A percentile compares a stretch with the other conserved stretches of the same genome.
phyloP scores from a whole-genome alignment of 1,284 basidiomycete genomes.

The Cystobasidiaceae sp. region DNA sequence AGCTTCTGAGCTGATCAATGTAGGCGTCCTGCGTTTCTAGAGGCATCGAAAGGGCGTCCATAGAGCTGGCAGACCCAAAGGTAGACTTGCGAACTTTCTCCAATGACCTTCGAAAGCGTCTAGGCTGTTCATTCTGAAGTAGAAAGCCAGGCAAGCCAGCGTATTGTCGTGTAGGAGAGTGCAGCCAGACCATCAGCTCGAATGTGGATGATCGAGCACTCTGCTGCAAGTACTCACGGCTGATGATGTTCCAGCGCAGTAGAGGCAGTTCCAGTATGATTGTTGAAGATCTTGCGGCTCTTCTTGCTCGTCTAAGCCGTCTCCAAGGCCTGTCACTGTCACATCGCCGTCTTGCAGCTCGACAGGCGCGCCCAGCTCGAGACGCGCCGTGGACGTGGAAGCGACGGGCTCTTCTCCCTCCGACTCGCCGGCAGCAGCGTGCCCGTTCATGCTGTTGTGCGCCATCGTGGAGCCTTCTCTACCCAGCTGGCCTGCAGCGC shows the following conservation, averaged over 20 bases:
- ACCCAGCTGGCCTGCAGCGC: too few relatives aligned
- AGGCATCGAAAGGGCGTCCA: too few relatives aligned
- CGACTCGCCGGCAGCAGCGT: not conserved
- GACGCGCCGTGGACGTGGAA: not conserved
- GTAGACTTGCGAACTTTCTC: too few relatives aligned
- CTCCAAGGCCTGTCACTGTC: not conserved
- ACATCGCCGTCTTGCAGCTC: too few relatives aligned
- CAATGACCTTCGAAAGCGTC: too few relatives aligned
- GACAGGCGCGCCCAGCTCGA: too few relatives aligned
- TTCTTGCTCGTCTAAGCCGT: not conserved
- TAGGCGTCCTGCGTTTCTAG: too few relatives aligned
- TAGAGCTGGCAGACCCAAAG: too few relatives aligned
- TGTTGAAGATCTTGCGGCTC: not conserved
- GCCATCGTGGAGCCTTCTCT: not conserved
- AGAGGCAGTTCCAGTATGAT: slow-evolving; percentile 9
- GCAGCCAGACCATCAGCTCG: not conserved
- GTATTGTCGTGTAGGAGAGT: not conserved
- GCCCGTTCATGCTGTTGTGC: not conserved
- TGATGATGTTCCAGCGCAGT: not conserved
- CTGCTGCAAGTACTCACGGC: not conserved
- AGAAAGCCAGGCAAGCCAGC: too few relatives aligned
- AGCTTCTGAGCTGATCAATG: not conserved
- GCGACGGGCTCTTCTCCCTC: not conserved
- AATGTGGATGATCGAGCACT: not conserved
- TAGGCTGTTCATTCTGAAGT: too few relatives aligned